phyloP scores from a whole-genome alignment of 176 grass and related monocot genomes.

The Carex myosuroides region DNA sequence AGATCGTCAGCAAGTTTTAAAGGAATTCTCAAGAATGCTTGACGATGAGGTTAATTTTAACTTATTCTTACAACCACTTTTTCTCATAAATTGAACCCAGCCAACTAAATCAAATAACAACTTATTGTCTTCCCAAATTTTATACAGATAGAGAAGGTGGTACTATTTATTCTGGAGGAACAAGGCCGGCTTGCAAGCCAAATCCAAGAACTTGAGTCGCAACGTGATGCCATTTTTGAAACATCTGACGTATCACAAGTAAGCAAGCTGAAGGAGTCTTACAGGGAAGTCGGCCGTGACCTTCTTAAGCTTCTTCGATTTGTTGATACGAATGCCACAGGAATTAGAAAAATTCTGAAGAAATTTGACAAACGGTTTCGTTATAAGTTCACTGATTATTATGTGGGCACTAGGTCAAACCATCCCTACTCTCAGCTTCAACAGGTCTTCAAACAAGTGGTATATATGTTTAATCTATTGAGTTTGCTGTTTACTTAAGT shows the following conservation, averaged over 20 bases:
- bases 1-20: constrained; percentile 50
- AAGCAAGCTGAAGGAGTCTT: constrained; percentile 50
- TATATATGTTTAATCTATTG: constrained; percentile 21
- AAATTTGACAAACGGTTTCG: constrained; percentile 87
- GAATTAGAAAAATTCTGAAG: constrained; percentile 90
- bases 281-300: constrained; percentile 55
- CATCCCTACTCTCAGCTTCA: constrained; percentile 95
- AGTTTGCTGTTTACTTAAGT: neutral
- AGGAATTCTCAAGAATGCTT: constrained; percentile 84
- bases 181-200: constrained; percentile 78
- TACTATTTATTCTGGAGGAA: constrained; percentile 82
- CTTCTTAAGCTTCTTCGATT: constrained; percentile 84
- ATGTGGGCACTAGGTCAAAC: constrained; percentile 75
- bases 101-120: neutral
- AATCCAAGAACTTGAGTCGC: constrained; percentile 53
- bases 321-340: constrained; percentile 86
- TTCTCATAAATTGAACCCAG: neutral
- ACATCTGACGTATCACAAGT: constrained; percentile 37
- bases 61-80: neutral
- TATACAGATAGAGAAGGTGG: constrained; percentile 80
- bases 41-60: constrained; percentile 66
- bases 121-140: constrained; percentile 2
- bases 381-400: constrained; percentile 83
- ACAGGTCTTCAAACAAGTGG: constrained; percentile 95
- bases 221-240: constrained; percentile 32